These are phyloP conservation scores for Pseudopyricularia cyperi DNA, from an alignment of 2,329 filamentous ascomycete genomes.

Conservation along the genomic window DNA sequence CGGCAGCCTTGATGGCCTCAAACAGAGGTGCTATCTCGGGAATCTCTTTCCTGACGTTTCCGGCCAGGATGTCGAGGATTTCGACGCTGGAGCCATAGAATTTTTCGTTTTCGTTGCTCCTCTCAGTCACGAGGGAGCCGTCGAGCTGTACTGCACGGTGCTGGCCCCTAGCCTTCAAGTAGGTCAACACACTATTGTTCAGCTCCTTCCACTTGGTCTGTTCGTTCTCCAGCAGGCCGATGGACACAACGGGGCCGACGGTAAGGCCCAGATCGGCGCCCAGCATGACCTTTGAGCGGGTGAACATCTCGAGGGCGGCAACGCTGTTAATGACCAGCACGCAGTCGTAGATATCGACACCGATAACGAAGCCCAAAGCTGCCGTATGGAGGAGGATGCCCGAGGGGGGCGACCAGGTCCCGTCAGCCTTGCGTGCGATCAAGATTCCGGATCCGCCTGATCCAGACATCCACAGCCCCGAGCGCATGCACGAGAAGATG, in stretches of 20 bases:
- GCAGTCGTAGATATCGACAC: conserved; percentile 92
- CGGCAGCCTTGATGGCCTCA: conserved; percentile 77
- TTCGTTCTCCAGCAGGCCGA: conserved; percentile 38
- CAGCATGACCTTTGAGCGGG: conserved; percentile 63
- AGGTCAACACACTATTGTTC: conserved; percentile 41
- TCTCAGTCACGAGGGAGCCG: conserved; percentile 43
- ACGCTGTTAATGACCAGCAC: conserved; percentile 85
- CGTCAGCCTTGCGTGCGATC: conserved; percentile 71
- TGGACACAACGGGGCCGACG: conserved; percentile 43
- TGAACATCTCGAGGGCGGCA: conserved; percentile 73
- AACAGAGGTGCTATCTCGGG: conserved; percentile 49
- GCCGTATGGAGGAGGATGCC: conserved; percentile 85
- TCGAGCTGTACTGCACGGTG: conserved; percentile 40
- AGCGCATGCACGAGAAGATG: conserved; percentile 92
- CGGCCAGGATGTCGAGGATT: conserved; percentile 43
- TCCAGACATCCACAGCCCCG: conserved; percentile 81
- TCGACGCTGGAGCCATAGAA: conserved; percentile 34
- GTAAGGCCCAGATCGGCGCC: conserved; percentile 12
- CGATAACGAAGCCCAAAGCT: conserved; percentile 77
- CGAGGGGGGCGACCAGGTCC: conserved; percentile 57
- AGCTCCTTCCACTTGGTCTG: conserved; percentile 32
- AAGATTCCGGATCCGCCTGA: conserved; percentile 83
- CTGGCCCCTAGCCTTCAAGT: conserved; percentile 45
- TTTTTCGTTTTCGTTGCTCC: conserved; percentile 45
- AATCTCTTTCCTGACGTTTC: conserved; percentile 39